Percentiles rank a stretch among this genome's conserved stretches.
Conservation (phyloP, 495 filamentous ascomycete genomes). For the Lasiosphaeria miniovina region DNA sequence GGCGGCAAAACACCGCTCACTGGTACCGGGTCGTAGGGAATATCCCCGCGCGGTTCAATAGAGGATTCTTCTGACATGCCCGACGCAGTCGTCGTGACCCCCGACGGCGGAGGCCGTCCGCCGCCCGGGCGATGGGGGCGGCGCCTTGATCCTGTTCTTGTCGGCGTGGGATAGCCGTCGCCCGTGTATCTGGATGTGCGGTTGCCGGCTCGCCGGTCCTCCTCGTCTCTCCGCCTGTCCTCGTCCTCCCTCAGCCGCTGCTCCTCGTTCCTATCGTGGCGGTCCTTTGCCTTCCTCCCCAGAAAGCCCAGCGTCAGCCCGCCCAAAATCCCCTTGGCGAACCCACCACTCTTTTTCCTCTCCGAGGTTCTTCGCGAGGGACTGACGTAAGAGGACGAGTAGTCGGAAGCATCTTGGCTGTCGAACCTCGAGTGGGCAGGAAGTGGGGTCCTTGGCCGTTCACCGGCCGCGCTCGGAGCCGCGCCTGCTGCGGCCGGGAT, state of each 20-base stretch:
- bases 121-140: constrained; percentile 27
- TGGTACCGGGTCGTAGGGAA: constrained; percentile 30
- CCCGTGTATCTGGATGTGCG: constrained; percentile 50
- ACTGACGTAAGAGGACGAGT: constrained; percentile 46
- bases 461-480: constrained; percentile 39
- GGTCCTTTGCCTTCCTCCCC: constrained; percentile 61
- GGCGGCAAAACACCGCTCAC: constrained; percentile 12
- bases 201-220: constrained; percentile 41
- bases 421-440: constrained; percentile 41
- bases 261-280: constrained; percentile 60
- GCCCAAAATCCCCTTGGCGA: constrained; percentile 61
- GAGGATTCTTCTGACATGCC: constrained; percentile 40
- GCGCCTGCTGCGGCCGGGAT: constrained; percentile 36
- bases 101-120: constrained; percentile 29
- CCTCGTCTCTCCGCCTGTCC: constrained; percentile 56
- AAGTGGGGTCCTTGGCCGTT: constrained; percentile 29
- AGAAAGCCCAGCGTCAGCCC: constrained; percentile 65
- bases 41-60: constrained; percentile 31
- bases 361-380: constrained; percentile 40
- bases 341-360: constrained; percentile 31
- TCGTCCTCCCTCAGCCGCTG: constrained; percentile 62
- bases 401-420: constrained; percentile 46
- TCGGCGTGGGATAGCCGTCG: constrained; percentile 58
- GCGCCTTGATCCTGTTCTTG: constrained; percentile 45
- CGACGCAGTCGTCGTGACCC: constrained; percentile 32